Base-by-base conservation (phyloP, 495 filamentous ascomycete genomes). In the Wilcoxina mikolae region DNA sequence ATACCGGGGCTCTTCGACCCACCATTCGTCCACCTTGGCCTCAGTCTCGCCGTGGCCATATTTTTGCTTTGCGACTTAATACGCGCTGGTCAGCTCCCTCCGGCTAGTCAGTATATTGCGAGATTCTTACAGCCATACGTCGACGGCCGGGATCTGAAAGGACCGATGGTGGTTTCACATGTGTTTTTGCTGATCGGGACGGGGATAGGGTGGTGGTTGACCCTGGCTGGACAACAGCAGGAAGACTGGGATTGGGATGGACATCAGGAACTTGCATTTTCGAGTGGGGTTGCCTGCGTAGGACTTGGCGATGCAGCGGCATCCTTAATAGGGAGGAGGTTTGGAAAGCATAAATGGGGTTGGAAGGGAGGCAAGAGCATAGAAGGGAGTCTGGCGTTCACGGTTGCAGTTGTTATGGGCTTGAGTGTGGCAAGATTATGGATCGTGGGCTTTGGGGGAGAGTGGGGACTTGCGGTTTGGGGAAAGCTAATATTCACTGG, bases 161-260 rank as follows among this genome's bases (percentile, higher is more conserved):
- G 91, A 0, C 91, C 91, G 0, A 90, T 96, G 38, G 90, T 99
- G 38, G 81, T 99, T 38, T 87, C 81, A 0, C 91, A 96, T 65
- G 91, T 99, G 33, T 99, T 99, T 61, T 74, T 99, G 22, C 77
- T 99, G 20, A 83, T 96, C 43, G 91, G 91, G n/a, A 95, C 93
- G 56, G 87, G 90, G 0, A 86, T 95, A 1, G 91, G 91, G 0
- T 74, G 95, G 43, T 99, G 91, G 91, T 74, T 96, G 1, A 86
- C 84, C 1, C 72, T 95, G 4, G 78, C 81, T 4, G 54, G 53
- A 17, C 4, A 23, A 1, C 28, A 33, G 4, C 9, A 48, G 22
- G 27, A 43, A 0, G 51, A 49, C n/a, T 79, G 73, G 0, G 73
- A 79, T n/a, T 70, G 81, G 0, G 68, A 54, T 2, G 25, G 48